Percentiles rank a stretch among this genome's conserved stretches.
phyloP scores from a whole-genome alignment of 306 rosid genomes.

The Malus domestica region DNA sequence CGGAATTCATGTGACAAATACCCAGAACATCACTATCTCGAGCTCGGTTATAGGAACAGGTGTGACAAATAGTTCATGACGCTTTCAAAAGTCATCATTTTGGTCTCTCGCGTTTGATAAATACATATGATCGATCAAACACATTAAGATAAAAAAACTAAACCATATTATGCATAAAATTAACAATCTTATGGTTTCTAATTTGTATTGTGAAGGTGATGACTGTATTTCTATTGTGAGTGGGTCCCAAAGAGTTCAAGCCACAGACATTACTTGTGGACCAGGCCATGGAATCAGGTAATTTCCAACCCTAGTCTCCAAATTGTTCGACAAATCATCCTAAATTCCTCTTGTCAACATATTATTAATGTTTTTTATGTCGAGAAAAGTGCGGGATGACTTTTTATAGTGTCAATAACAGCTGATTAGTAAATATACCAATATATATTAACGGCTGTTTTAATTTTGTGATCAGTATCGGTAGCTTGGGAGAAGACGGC shows the following conservation, averaged over 20 bases:
- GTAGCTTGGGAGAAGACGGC: slow-evolving; percentile 60
- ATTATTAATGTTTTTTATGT: background rate
- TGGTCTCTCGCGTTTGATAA: background rate
- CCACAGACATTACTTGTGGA: slow-evolving; percentile 60
- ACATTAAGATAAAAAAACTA: background rate
- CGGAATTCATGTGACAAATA: slow-evolving; percentile 59
- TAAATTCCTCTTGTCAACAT: background rate
- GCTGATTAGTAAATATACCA: background rate
- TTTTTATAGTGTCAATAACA: background rate
- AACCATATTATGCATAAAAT: background rate
- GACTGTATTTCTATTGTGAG: slow-evolving; percentile 78
- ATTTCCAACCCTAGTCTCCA: background rate
- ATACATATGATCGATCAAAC: background rate
- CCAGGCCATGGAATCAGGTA: slow-evolving; percentile 94
- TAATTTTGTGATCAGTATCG: slow-evolving; percentile 42
- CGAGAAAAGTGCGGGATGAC: background rate
- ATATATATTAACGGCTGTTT: background rate
- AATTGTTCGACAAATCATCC: background rate
- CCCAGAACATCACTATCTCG: slow-evolving; percentile 48
- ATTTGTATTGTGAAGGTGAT: slow-evolving; percentile 45
- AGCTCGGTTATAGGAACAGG: slow-evolving; percentile 50
- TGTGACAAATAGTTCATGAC: background rate
- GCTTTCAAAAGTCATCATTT: background rate
- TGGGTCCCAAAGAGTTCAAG: slow-evolving; percentile 50
- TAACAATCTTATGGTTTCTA: background rate